Percentiles rank a stretch among this genome's conserved stretches.
These are phyloP conservation scores for Paraphoma sp. DNA, from an alignment of 2,329 filamentous ascomycete genomes.

Conservation along the genomic window DNA sequence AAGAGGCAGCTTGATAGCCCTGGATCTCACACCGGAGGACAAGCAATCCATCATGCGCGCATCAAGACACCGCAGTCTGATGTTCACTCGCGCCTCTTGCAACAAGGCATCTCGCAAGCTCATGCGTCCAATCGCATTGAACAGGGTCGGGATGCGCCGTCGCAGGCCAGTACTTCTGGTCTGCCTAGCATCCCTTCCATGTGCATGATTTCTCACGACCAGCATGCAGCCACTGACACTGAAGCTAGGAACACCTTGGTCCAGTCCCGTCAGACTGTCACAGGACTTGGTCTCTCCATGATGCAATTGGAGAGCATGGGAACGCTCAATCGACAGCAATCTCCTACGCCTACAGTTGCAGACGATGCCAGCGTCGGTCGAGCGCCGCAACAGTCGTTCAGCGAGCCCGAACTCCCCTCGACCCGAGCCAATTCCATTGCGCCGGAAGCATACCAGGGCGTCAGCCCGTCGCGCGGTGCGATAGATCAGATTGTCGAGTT, in stretches of 20 bases:
- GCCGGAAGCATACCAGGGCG: slow-evolving; percentile 16
- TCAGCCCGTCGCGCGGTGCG: slow-evolving; percentile 24
- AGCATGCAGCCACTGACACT: slow-evolving; percentile 31
- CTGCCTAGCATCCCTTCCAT: slow-evolving; percentile 47
- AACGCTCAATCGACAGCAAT: slow-evolving; percentile 35
- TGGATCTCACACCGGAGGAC: slow-evolving; percentile 6
- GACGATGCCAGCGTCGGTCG: slow-evolving; percentile 27
- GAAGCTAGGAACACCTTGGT: slow-evolving; percentile 26
- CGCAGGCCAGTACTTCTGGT: slow-evolving; percentile 41
- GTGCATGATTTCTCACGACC: slow-evolving; percentile 46
- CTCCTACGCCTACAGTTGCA: slow-evolving; percentile 38
- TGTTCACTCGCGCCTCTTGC: slow-evolving; percentile 20
- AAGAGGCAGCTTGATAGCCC: slow-evolving; percentile 8
- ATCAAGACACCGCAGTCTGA: slow-evolving; percentile 15
- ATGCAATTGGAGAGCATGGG: slow-evolving; percentile 32
- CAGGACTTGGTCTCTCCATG: slow-evolving; percentile 44
- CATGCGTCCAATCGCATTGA: slow-evolving; percentile 26
- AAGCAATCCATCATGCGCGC: slow-evolving; percentile 10
- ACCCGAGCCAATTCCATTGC: slow-evolving; percentile 28
- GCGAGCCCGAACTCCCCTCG: slow-evolving; percentile 22
- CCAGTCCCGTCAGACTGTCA: slow-evolving; percentile 27
- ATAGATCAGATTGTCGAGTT: slow-evolving; percentile 37
- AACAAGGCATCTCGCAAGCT: slow-evolving; percentile 22
- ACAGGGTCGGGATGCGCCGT: slow-evolving; percentile 29
- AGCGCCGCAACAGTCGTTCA: slow-evolving; percentile 17